Evolutionary conservation across 176 grass and related monocot genomes (phyloP).

Genomic region (Oryza nivara): DNA sequence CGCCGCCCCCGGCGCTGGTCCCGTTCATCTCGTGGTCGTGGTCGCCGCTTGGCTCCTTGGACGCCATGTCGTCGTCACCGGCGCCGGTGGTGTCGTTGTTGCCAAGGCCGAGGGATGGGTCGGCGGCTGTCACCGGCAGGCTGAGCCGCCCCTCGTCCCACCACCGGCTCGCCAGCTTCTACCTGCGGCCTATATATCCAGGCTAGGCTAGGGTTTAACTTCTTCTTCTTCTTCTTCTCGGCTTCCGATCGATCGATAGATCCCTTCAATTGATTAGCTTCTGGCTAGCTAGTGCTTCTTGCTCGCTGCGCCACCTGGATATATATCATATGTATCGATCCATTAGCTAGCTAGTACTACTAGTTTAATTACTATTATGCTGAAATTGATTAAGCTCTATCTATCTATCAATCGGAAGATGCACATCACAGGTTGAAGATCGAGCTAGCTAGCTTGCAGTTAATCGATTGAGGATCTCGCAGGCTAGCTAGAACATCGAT

Average conservation of each 20-base stretch:
- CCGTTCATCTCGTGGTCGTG: slow-evolving; percentile 49
- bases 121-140: slow-evolving; percentile 33
- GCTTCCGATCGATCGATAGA: background rate
- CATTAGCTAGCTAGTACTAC: background rate
- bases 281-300: background rate
- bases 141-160: slow-evolving; percentile 65
- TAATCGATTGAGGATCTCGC: background rate
- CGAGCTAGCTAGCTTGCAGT: too few relatives aligned
- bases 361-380: too few relatives aligned
- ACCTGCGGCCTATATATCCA: background rate
- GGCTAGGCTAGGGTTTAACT: background rate
- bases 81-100: slow-evolving; percentile 25
- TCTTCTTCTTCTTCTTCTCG: background rate
- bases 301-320: background rate
- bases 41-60: slow-evolving; percentile 54
- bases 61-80: slow-evolving; percentile 42
- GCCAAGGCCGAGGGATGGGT: slow-evolving; percentile 40
- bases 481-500: background rate
- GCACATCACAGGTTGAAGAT: too few relatives aligned
- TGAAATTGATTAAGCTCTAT: background rate
- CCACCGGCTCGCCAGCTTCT: slow-evolving; percentile 79
- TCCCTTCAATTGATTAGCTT: background rate
- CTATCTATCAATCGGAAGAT: background rate
- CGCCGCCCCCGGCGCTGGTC: slow-evolving; percentile 32
- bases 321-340: too few relatives aligned